Base-by-base conservation (phyloP, 139 green algal species). In the Volvox africanus region DNA sequence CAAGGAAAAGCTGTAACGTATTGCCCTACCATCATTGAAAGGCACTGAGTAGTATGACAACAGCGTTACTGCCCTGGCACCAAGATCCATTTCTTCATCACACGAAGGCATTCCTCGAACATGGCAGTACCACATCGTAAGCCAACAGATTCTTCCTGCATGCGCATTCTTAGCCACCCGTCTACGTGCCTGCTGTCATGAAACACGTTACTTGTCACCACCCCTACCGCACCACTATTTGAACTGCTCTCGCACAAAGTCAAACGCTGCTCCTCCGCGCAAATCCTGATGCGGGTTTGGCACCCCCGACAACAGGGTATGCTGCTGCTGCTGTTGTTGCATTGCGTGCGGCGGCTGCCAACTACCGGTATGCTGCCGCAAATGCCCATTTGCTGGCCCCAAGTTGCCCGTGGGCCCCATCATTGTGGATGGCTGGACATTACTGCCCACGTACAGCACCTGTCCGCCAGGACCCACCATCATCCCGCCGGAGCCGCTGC, bases 241-340 rank as follows among this genome's bases (percentile, higher is more conserved):
- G 81, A 87, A 87, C 28, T 87, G 81, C 19, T 90, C 86, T 20
- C 44, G 61, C 2, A 90, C 73, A 26, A 90, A 90, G 73, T 90
- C 86, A 77, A 90, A 90, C 97, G 44, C 94, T 94, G 30, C 93
- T 95, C 18, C 88, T 88, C 1, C 87, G 94, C 24, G 93, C 93
- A 71, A 44, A 28, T 86, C 37, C 37, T 67, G 36, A 26, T 84
- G 78, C 36, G 44, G 78, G 20, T 35, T 26, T 32, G 30, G 3
- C 20, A 61, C 35, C 85, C 71, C 89, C 14, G 73, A 28, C 19
- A 1, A 24, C 17, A 37, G 24, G 13, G 32, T n/a, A n/a, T 20
- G 32, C 30, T 44, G 32, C 28, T 67, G 80, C 67, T 86, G 80
- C 80, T 37, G 50, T 35, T 65, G 78, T 35, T 84, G 37, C 13